phyloP scores from a whole-genome alignment of 345 rosid species.

The Citrus mangshanensis region DNA sequence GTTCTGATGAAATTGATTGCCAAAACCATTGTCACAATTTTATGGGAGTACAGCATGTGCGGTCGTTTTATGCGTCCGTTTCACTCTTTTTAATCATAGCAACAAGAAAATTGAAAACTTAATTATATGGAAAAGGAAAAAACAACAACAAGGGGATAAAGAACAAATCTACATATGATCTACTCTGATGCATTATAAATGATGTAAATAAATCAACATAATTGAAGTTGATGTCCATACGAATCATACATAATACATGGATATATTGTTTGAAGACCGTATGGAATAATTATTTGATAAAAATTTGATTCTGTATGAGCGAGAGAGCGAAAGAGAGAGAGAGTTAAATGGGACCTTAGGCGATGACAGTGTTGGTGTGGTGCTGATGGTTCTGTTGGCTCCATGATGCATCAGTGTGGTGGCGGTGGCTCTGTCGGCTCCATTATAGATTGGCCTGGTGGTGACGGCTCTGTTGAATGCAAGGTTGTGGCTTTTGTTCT shows the following conservation, averaged over 20 bases:
- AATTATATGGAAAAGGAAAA: not conserved
- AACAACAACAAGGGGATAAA: not conserved
- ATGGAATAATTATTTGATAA: not conserved
- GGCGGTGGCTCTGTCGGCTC: too few species aligned
- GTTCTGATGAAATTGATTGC: not conserved
- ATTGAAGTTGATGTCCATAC: not conserved
- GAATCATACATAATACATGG: too few species aligned
- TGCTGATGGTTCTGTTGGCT: too few species aligned
- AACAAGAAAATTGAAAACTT: conserved; percentile 11
- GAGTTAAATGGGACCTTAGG: too few species aligned
- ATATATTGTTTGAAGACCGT: too few species aligned
- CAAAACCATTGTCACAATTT: not conserved
- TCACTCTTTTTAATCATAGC: not conserved
- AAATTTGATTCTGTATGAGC: too few species aligned
- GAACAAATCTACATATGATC: not conserved
- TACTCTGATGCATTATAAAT: not conserved
- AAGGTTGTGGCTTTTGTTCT: too few species aligned
- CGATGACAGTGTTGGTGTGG: too few species aligned
- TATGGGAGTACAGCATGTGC: not conserved
- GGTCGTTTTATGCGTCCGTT: fast-evolving
- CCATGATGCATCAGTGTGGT: too few species aligned
- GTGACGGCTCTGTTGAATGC: too few species aligned
- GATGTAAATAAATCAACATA: conserved; percentile 4
- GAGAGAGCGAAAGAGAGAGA: too few species aligned
- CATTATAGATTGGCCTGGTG: too few species aligned